A percentile compares a stretch with the other conserved stretches of the same genome.
Conservation (phyloP, 2,329 filamentous ascomycete genomes). For the Hortaea werneckii region DNA sequence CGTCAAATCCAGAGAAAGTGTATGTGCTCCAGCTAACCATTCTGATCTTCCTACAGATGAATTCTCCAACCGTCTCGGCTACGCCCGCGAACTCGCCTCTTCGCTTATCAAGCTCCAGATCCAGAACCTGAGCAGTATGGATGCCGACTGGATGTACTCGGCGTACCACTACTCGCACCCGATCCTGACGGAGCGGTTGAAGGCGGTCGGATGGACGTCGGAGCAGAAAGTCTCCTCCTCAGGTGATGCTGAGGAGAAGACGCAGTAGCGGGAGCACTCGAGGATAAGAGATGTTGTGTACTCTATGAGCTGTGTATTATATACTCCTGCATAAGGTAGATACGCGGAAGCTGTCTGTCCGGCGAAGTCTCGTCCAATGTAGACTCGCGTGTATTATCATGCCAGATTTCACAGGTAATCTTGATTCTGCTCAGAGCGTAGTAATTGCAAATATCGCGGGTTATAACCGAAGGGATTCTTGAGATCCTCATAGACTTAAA, state of each 20-base stretch:
- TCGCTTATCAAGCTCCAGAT: slow-evolving; percentile 96
- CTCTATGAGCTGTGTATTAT: too few species aligned
- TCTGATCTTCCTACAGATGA: slow-evolving; percentile 45
- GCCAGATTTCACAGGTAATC: too few species aligned
- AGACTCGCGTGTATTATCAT: too few species aligned
- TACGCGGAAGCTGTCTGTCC: too few species aligned
- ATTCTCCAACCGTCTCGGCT: slow-evolving; percentile 79
- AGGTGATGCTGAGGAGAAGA: not conserved
- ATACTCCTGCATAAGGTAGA: too few species aligned
- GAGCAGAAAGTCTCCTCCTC: slow-evolving; percentile 39
- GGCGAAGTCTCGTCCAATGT: too few species aligned
- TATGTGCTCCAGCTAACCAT: not conserved
- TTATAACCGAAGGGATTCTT: too few species aligned
- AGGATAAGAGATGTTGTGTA: too few species aligned
- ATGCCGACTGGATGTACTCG: slow-evolving; percentile 96
- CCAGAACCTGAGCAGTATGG: slow-evolving; percentile 97
- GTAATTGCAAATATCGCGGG: too few species aligned
- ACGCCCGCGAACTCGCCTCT: slow-evolving; percentile 68
- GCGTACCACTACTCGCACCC: slow-evolving; percentile 98
- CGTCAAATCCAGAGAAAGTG: not conserved
- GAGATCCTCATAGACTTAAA: too few species aligned
- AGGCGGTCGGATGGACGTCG: slow-evolving; percentile 79
- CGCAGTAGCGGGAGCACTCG: too few species aligned
- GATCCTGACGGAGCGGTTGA: slow-evolving; percentile 84
- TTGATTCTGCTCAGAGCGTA: too few species aligned